A percentile compares a stretch with the other conserved stretches of the same genome.
Conservation (phyloP, 2,329 filamentous ascomycete genomes). For the Ciborinia camelliae region DNA sequence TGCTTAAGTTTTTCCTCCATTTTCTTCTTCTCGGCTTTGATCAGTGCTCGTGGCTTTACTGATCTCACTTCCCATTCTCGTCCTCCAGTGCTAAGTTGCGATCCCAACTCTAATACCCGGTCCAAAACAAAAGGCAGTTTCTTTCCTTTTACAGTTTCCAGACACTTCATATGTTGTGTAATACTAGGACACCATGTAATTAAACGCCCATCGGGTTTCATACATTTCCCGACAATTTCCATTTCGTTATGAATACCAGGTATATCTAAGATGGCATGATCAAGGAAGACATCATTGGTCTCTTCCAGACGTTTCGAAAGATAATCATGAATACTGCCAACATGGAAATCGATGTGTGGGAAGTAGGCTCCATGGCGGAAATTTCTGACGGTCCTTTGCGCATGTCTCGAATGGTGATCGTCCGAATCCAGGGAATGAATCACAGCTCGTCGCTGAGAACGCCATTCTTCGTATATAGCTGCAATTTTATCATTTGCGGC, state of each 20-base stretch:
- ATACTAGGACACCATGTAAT: conserved; percentile 74
- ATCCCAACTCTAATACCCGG: conserved; percentile 56
- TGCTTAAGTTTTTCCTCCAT: background rate
- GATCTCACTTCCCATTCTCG: conserved; percentile 62
- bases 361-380: conserved; percentile 70
- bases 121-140: conserved; percentile 55
- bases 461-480: conserved; percentile 29
- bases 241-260: conserved; percentile 56
- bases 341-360: conserved; percentile 69
- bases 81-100: conserved; percentile 48
- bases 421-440: conserved; percentile 71
- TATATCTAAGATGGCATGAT: conserved; percentile 71
- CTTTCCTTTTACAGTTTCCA: conserved; percentile 51
- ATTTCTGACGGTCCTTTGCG: conserved; percentile 59
- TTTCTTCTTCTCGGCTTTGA: conserved; percentile 24
- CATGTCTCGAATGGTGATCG: conserved; percentile 58
- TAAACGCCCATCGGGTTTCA: conserved; percentile 62
- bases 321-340: conserved; percentile 63
- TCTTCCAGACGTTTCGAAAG: conserved; percentile 51
- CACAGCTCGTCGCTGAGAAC: conserved; percentile 56
- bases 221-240: conserved; percentile 49
- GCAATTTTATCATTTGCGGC: too few relatives aligned
- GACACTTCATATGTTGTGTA: conserved; percentile 69
- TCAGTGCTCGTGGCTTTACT: conserved; percentile 38
- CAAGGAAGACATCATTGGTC: conserved; percentile 57